Evolutionary conservation across 1,284 basidiomycete genomes (phyloP), one percentile per base, ranked within the genome.

Genomic region (Volvariella volvacea): DNA sequence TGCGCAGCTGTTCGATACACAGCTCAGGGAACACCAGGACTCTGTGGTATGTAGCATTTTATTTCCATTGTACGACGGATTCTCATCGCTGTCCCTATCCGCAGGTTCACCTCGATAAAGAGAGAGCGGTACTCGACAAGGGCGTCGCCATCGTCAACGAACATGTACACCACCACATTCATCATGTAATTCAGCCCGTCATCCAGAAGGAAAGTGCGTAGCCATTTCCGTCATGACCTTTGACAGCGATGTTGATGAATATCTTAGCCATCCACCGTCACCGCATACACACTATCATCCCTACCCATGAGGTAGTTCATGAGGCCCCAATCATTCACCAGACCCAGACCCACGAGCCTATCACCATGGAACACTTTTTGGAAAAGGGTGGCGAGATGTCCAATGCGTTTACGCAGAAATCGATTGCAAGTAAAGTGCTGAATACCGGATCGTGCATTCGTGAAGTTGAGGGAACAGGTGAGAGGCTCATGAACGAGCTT

Each of bases 121-220:
- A 63, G 38, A 52, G 53, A 4, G 54, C 50, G 7, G 42, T 61
- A 32, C 44, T 60, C 41, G 62, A 63, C 50, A 58, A 60, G 39
- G 62, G 59, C 3, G 55, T 44, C 9, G 25, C n/a, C n/a, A 50
- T 45, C 1, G 49, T 62, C 7, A 55, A 54, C 3, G 60, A 63
- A 41, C 48, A 51, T 6, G 41, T 55, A 8, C 59, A 64, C 39
- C 60, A 63, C 37, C 62, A 64, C 46, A 50, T 61, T 20, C 57
- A 62, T 33, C 61, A 64, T 30, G 50, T 64, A 16, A 58, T 64
- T 16, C 61, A 64, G 41, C 62, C 62, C 15, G 49, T 64, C 16
- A 60, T 64, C 33, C 54, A 62, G 49, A 62, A 62, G 59, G 55
- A 62, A 42, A 57, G 62, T 62, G 41, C 25, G 58, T 50, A 8